Evolutionary conservation across 2,329 filamentous ascomycete species (phyloP).

Genomic region (Ascochyta pisi): DNA sequence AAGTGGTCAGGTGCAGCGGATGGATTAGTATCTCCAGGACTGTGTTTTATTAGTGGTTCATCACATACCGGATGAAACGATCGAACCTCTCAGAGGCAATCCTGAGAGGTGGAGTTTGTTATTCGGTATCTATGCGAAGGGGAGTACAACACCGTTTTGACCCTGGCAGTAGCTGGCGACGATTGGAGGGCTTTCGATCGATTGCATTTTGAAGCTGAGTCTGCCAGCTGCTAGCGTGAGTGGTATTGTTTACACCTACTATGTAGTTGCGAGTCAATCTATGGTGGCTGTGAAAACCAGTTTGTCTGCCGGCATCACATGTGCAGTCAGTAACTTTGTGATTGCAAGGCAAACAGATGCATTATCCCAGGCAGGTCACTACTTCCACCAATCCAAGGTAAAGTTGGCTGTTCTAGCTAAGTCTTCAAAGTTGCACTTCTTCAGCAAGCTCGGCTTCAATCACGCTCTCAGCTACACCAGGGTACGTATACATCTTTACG

Average conservation of each 20-base stretch:
- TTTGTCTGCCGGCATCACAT: background rate
- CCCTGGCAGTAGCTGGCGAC: no score
- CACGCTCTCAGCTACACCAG: conserved; percentile 24
- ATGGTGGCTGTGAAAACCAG: no score
- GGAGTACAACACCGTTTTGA: conserved; percentile 12
- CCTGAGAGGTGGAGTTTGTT: conserved; percentile 18
- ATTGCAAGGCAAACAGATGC: background rate
- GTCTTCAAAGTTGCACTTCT: background rate
- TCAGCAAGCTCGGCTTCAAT: conserved; percentile 22
- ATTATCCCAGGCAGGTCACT: background rate
- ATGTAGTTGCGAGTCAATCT: no score
- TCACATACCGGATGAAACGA: no score
- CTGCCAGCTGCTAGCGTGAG: no score
- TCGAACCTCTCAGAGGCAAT: conserved; percentile 17
- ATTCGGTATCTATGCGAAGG: conserved; percentile 29
- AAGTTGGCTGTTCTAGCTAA: no score
- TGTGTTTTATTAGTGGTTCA: background rate
- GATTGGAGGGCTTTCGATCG: no score
- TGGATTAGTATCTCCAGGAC: background rate
- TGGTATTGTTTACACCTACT: no score
- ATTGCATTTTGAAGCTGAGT: no score
- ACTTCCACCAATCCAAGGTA: background rate
- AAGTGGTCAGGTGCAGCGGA: conserved; percentile 5
- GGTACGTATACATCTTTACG: conserved; percentile 16
- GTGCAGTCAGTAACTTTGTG: background rate